Evolutionary conservation across 2,329 filamentous ascomycete species (phyloP).

Genomic region (Calonectria fujianensis): DNA sequence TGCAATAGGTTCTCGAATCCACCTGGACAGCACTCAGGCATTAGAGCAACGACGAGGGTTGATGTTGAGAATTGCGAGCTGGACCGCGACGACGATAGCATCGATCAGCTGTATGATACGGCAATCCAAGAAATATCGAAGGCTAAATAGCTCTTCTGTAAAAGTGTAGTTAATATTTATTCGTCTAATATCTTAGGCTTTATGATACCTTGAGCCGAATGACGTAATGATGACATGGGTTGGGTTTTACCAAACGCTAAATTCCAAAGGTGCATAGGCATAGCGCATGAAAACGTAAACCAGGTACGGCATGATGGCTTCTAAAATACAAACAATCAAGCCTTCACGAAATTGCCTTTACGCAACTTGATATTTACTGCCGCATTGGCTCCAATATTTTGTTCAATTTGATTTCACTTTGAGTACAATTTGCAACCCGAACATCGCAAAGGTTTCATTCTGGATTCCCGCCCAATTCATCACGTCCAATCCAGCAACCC

Average conservation of each 20-base stretch:
- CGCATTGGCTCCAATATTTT: slow-evolving; percentile 39
- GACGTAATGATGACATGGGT: not conserved
- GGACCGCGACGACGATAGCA: not conserved
- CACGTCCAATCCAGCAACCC: slow-evolving; percentile 1
- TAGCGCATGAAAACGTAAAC: too few relatives aligned
- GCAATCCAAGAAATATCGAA: slow-evolving; percentile 17
- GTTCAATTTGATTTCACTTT: slow-evolving; percentile 18
- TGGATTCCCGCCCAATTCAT: not conserved
- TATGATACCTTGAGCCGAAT: not conserved
- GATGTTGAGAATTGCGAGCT: not conserved
- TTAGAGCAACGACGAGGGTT: not conserved
- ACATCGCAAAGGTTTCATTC: slow-evolving; percentile 16
- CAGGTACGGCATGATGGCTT: not conserved
- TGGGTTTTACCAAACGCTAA: too few relatives aligned
- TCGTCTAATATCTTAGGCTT: not conserved
- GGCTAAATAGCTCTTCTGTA: not conserved
- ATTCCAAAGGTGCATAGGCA: too few relatives aligned
- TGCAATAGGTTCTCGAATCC: not conserved
- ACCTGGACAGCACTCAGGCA: not conserved
- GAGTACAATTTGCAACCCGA: slow-evolving; percentile 12
- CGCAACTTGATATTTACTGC: slow-evolving; percentile 7
- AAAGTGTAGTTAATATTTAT: slow-evolving; percentile 56
- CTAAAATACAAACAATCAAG: not conserved
- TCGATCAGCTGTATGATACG: not conserved
- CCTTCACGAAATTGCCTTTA: not conserved